Evolutionary conservation across 2,329 filamentous ascomycete genomes (phyloP).

Genomic region (Chaetomiaceae sp.): DNA sequence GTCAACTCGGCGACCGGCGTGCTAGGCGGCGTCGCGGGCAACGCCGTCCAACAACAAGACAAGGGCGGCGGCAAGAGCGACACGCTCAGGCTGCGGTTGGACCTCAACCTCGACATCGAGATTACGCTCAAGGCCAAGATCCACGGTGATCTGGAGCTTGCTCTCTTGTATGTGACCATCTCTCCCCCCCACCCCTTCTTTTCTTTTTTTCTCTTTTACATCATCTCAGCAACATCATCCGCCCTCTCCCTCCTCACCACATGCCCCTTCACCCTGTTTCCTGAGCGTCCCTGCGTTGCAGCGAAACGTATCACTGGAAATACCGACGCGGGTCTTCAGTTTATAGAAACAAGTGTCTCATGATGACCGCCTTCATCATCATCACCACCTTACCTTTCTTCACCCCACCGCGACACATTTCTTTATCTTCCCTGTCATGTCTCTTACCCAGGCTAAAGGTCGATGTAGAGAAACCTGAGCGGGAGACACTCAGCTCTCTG

Average conservation of each 20-base stretch:
- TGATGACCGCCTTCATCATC: too few species aligned
- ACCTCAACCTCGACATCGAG: constrained; percentile 78
- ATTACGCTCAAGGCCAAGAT: constrained; percentile 83
- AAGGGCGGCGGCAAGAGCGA: constrained; percentile 50
- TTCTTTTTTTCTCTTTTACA: constrained; percentile 1
- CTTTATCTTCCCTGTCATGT: constrained; percentile 16
- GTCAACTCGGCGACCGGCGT: constrained; percentile 38
- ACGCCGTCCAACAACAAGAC: constrained; percentile 33
- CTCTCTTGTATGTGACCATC: constrained; percentile 52
- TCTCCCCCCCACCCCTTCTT: constrained; percentile 1
- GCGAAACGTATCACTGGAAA: constrained; percentile 6
- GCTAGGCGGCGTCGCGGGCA: constrained; percentile 38
- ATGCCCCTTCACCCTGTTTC: constrained; percentile 4
- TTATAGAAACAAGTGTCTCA: constrained; percentile 19
- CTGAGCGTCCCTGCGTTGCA: constrained; percentile 3
- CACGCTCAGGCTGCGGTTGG: constrained; percentile 67
- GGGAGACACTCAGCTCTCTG: constrained; percentile 15
- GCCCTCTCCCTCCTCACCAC: constrained; percentile 6
- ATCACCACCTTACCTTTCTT: neutral
- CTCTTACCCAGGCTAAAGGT: constrained; percentile 26
- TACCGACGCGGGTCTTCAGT: constrained; percentile 20
- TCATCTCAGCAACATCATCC: neutral
- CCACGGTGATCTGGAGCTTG: constrained; percentile 75
- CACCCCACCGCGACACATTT: neutral
- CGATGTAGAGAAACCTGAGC: constrained; percentile 29